Evolutionary conservation across 192 early-diverging fungal species (phyloP).

Genomic region (Umbelopsis isabellina): DNA sequence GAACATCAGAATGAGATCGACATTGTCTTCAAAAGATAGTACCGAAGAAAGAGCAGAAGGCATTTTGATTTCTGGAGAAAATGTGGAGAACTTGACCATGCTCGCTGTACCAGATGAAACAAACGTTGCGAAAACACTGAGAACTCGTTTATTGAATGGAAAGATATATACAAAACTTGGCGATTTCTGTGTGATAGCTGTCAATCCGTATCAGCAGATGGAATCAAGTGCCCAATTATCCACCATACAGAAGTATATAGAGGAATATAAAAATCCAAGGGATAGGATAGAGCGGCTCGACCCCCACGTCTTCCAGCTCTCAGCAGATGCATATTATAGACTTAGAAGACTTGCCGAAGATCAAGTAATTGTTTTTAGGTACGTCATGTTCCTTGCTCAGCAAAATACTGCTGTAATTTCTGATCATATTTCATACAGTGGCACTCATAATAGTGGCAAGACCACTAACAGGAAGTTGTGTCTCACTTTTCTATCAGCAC

Average conservation of each 20-base stretch:
- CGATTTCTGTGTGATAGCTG: conserved; percentile 66
- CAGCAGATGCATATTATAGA: conserved; percentile 85
- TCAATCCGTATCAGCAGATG: conserved; percentile 66
- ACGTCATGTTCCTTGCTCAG: conserved; percentile 34
- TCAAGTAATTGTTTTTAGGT: conserved; percentile 90
- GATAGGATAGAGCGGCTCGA: conserved; percentile 49
- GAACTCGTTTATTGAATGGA: conserved; percentile 57
- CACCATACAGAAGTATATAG: conserved; percentile 73
- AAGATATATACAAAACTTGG: conserved; percentile 73
- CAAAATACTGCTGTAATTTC: conserved; percentile 18
- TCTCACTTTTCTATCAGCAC: conserved; percentile 65
- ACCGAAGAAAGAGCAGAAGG: background rate
- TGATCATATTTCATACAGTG: conserved; percentile 25
- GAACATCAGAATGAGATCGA: no score
- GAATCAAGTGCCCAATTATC: conserved; percentile 58
- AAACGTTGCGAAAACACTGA: conserved; percentile 45
- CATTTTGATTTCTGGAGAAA: background rate
- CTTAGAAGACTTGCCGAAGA: conserved; percentile 87
- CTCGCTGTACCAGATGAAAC: conserved; percentile 33
- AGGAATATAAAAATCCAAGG: conserved; percentile 68
- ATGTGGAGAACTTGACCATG: conserved; percentile 23
- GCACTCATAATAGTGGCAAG: conserved; percentile 31
- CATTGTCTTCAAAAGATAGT: background rate
- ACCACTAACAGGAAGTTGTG: conserved; percentile 70
- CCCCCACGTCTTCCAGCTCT: conserved; percentile 87